A percentile compares a stretch with the other conserved stretches of the same genome.
Evolutionary conservation across 164 flowering plant genomes (phyloP).

Genomic region (Umbilicus rupestris): DNA sequence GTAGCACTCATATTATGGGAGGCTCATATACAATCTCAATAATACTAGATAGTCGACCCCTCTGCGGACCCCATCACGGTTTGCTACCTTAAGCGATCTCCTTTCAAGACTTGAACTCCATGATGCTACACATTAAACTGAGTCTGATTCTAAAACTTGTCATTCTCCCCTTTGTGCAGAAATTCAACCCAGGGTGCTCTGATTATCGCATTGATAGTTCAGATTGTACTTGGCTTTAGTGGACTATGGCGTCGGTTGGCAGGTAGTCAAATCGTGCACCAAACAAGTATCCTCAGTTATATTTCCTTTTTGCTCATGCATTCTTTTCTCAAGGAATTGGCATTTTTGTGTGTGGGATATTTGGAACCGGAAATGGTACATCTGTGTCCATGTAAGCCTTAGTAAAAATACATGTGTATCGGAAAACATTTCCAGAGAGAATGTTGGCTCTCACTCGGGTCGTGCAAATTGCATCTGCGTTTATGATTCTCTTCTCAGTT

Average conservation of each 20-base stretch:
- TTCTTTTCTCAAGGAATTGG: neutral
- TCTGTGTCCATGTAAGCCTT: slow-evolving; percentile 6
- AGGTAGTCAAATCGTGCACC: neutral
- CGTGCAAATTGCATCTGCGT: slow-evolving; percentile 64
- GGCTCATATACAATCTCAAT: slow-evolving; percentile 10
- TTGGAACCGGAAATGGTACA: slow-evolving; percentile 7
- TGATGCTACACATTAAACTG: neutral
- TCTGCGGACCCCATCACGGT: slow-evolving; percentile 5
- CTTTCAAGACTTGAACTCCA: neutral
- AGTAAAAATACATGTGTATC: neutral
- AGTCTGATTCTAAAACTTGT: neutral
- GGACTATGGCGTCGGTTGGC: slow-evolving; percentile 10
- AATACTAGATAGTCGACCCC: neutral
- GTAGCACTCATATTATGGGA: too few relatives aligned
- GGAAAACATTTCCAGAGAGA: slow-evolving; percentile 47
- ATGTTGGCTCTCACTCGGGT: slow-evolving; percentile 92
- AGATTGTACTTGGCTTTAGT: slow-evolving; percentile 8
- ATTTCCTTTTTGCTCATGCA: neutral
- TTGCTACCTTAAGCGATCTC: neutral
- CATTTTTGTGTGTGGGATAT: neutral
- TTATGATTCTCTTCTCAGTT: slow-evolving; percentile 71
- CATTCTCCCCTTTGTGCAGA: neutral
- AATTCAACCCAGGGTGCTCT: slow-evolving; percentile 5
- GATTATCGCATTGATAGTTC: slow-evolving; percentile 3
- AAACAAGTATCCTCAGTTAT: neutral